These are phyloP conservation scores for Aureobasidium subglaciale DNA, from an alignment of 2,329 filamentous ascomycete genomes.

Conservation along the genomic window DNA sequence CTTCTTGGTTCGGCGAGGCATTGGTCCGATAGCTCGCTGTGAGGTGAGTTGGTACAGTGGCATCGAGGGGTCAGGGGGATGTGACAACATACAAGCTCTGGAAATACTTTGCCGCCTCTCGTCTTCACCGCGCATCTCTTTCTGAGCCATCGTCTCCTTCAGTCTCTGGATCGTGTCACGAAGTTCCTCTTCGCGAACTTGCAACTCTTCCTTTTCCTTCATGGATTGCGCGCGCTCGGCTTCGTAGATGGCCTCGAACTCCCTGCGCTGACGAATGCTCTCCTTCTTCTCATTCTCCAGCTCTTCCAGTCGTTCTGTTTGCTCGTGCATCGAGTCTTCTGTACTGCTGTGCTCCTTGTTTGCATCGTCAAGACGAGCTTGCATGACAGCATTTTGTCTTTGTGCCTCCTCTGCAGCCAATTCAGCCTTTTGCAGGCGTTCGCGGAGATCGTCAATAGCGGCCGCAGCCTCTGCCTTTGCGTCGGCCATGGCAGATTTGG, in stretches of 20 bases:
- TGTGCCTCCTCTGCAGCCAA: constrained; percentile 55
- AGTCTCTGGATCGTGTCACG: constrained; percentile 82
- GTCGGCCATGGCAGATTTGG: constrained; percentile 45
- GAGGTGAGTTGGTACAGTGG: constrained; percentile 19
- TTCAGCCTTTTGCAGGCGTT: constrained; percentile 75
- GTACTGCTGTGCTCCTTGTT: constrained; percentile 74
- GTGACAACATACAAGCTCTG: constrained; percentile 20
- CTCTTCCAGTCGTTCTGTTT: constrained; percentile 72
- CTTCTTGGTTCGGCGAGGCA: constrained; percentile 61
- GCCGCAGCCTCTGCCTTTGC: constrained; percentile 72
- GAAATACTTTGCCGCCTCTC: constrained; percentile 47
- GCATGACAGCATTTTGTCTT: constrained; percentile 78
- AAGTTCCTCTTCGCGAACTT: constrained; percentile 80
- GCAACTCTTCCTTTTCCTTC: constrained; percentile 86
- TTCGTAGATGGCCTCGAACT: constrained; percentile 90
- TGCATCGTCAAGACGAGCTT: constrained; percentile 79
- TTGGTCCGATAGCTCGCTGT: constrained; percentile 36
- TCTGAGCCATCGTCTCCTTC: constrained; percentile 80
- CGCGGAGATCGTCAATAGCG: constrained; percentile 75
- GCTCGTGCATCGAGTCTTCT: constrained; percentile 82
- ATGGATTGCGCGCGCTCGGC: constrained; percentile 78
- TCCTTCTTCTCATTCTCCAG: constrained; percentile 83
- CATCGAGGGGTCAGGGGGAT: neutral
- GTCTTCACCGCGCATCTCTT: constrained; percentile 50
- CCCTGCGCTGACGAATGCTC: constrained; percentile 71